Evolutionary conservation across 352 stramenopile genomes (phyloP).

Genomic region (Phytophthora niederhauseri): DNA sequence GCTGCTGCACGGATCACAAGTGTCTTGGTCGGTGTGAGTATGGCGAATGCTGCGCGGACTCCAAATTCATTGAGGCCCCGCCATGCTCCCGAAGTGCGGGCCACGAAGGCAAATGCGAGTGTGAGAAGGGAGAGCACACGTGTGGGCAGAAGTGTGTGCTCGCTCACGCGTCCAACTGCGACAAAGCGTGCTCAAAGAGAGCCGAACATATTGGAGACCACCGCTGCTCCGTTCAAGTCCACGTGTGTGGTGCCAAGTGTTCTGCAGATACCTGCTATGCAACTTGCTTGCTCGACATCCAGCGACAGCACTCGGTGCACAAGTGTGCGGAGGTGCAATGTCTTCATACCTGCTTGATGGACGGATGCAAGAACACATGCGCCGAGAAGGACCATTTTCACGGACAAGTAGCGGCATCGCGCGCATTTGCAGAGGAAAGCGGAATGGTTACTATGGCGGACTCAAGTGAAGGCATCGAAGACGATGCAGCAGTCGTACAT

Average conservation of each 20-base stretch:
- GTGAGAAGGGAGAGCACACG: constrained; percentile 49
- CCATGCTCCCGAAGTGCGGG: constrained; percentile 43
- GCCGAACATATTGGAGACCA: constrained; percentile 38
- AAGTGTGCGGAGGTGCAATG: constrained; percentile 56
- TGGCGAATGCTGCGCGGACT: constrained; percentile 11
- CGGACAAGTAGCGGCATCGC: constrained; percentile 14
- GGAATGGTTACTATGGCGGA: constrained; percentile 1
- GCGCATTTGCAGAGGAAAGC: constrained; percentile 16
- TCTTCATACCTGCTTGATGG: constrained; percentile 45
- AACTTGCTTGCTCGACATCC: constrained; percentile 45
- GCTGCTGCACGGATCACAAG: constrained; percentile 45
- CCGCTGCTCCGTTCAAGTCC: constrained; percentile 44
- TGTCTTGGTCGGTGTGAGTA: constrained; percentile 47
- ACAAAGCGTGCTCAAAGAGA: constrained; percentile 35
- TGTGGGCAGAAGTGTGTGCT: constrained; percentile 43
- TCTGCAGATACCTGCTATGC: constrained; percentile 36
- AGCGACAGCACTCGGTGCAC: constrained; percentile 42
- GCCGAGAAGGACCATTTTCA: constrained; percentile 57
- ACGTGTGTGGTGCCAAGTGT: constrained; percentile 50
- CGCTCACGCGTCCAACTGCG: constrained; percentile 45
- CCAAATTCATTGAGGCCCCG: neutral
- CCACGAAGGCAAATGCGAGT: constrained; percentile 60
- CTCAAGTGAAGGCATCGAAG: too few relatives aligned
- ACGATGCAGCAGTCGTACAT: constrained; percentile 31
- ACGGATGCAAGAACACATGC: constrained; percentile 44